Base-by-base conservation (phyloP, 2,329 filamentous ascomycete species). In the Epichloe hybrida region DNA sequence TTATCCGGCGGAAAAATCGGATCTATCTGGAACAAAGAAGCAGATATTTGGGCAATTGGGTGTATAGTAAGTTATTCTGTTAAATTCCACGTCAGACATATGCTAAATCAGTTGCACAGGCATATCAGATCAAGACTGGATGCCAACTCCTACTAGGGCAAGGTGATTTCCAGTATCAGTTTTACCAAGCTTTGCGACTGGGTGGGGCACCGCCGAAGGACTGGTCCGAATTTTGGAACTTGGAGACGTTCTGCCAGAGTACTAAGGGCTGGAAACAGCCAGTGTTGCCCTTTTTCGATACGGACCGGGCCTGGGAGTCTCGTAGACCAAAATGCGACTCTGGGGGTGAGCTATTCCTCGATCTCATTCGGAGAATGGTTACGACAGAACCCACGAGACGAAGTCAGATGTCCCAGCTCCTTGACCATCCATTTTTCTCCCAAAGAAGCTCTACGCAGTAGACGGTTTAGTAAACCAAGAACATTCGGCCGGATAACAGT, bases 51-150 rank as follows among this genome's bases (percentile, higher is more conserved):
- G 44, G 44, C 44, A 38, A 46, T 46, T 46, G 44, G 44, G 34
- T 36, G 44, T 37, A 46, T 46, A 35, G 44, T 37, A 46, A 46
- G 44, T 37, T 5, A 1, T 46, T 35, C 20, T 15, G 34, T 34
- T 8, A 0, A 45, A 20, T 8, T 31, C 23, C 34, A 1, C 15
- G 20, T 6, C 21, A 3, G 6, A 27, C 36, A n/a, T 12, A 9
- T 45, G 35, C 17, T 45, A 15, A 45, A 17, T 13, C 3, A 34
- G 5, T 35, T 7, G 42, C 3, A 15, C 23, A 45, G 42, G 20
- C 45, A 40, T 47, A 47, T 13, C 35, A 39, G 45, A 47, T 47
- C 45, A n/a, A 15, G 12, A 47, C 45, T 39, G 45, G 45, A 38
- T 39, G 45, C 34, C 20, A 38, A 27, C 36, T 47, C 39, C 8